Evolutionary conservation across 2,329 filamentous ascomycete species (phyloP).

Genomic region (Aspergillus niger): DNA sequence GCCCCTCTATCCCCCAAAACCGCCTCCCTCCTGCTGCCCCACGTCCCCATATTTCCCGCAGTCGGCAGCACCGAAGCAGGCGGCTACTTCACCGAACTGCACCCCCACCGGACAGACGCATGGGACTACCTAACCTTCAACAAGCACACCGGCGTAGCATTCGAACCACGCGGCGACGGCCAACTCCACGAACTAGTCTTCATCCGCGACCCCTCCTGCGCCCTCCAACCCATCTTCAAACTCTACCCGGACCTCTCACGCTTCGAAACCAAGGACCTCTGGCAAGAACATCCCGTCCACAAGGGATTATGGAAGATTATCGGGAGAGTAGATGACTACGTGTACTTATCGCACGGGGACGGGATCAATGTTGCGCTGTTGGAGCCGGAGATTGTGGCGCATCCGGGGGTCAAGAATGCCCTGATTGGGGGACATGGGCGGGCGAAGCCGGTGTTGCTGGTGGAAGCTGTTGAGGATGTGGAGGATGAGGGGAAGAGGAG

Average conservation of each 20-base stretch:
- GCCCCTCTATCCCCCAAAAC: constrained; percentile 29
- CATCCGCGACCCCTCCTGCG: constrained; percentile 14
- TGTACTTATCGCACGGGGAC: constrained; percentile 21
- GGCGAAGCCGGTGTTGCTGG: constrained; percentile 23
- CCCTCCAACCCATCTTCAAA: constrained; percentile 24
- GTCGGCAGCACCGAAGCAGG: constrained; percentile 31
- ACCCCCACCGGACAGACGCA: constrained; percentile 11
- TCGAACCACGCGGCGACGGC: constrained; percentile 16
- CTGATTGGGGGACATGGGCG: constrained; percentile 27
- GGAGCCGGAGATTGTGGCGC: constrained; percentile 26
- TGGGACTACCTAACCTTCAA: constrained; percentile 26
- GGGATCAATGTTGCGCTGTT: constrained; percentile 25
- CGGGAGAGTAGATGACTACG: constrained; percentile 25
- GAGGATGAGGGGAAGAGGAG: background rate
- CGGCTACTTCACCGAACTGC: constrained; percentile 17
- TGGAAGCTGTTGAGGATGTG: constrained; percentile 16
- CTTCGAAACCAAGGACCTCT: constrained; percentile 29
- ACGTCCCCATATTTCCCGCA: constrained; percentile 19
- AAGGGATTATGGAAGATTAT: constrained; percentile 29
- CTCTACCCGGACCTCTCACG: constrained; percentile 21
- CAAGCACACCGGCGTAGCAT: constrained; percentile 14
- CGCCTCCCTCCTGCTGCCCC: constrained; percentile 23
- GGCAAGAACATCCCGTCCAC: constrained; percentile 24
- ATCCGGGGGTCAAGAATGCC: constrained; percentile 22
- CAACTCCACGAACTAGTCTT: constrained; percentile 28